Base-by-base conservation (phyloP, 2,329 filamentous ascomycete species). In the Trichophyton verrucosum region DNA sequence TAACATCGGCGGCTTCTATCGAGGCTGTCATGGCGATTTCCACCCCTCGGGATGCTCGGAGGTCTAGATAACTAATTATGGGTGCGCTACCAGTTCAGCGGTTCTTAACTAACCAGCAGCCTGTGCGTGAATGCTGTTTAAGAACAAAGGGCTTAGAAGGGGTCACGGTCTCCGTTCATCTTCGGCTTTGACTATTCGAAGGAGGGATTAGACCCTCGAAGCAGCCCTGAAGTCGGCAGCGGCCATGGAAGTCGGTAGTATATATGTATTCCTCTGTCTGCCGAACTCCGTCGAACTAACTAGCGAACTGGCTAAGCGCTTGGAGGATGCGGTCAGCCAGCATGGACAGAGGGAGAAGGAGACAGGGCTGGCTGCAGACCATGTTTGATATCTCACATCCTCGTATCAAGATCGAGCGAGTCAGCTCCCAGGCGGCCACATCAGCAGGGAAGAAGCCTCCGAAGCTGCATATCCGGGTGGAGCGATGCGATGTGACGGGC, bases 401-500 rank as follows among this genome's bases (percentile, higher is more conserved):
- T 27, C 7, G 44, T 47, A 22, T 24, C 46, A 22, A 51, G 46
- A 24, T 24, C 20, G 22, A 51, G 13, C 27, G 27, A 55, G 51
- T 5, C 13, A 27, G 51, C 27, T n/a, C 33, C 33, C 33, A 38
- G 33, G n/a, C 20, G 46, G 46, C 46, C 46, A 51, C 46, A 24
- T 51, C 46, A 55, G 51, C 27, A 30, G 13, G n/a, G 3, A 36
- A 36, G 20, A 55, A 55, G 51, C 24, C 51, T 36, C 51, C 51
- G 27, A 36, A 55, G 13, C 24, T 55, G 51, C 51, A 55, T 55
- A 15, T 17, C 51, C 8, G 27, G 27, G 51, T 55, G 51, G 51
- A 55, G 51, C 51, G 51, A 55, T 40, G 20, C 13, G 56, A 58
- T 46, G 56, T 58, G 56, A 58, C 56, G 5, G 56, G 56, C 36